phyloP scores from a whole-genome alignment of 1,139 yeast species.

The Hansenula anomala region DNA sequence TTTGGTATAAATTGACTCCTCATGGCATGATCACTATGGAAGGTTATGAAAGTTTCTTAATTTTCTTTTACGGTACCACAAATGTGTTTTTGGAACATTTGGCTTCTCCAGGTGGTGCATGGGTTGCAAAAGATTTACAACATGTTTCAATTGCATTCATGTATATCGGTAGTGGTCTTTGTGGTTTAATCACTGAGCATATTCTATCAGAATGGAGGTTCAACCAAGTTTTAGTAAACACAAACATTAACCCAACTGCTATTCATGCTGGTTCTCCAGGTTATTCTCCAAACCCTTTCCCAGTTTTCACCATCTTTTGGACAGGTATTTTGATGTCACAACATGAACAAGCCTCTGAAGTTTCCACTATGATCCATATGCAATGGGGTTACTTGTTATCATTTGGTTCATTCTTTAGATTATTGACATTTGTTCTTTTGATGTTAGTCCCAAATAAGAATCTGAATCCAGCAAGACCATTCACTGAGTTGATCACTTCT shows the following conservation, averaged over 20 bases:
- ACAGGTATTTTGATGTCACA: slow-evolving; percentile 96
- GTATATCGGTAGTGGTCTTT: slow-evolving; percentile 86
- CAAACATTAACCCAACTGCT: slow-evolving; percentile 21
- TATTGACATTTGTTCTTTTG: slow-evolving; percentile 59
- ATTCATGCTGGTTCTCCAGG: slow-evolving; percentile 56
- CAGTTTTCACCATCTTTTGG: slow-evolving; percentile 90
- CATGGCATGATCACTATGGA: slow-evolving; percentile 74
- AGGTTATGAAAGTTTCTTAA: slow-evolving; percentile 70
- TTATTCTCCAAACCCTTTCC: slow-evolving; percentile 87
- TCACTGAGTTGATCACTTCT: slow-evolving; percentile 75
- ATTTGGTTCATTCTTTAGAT: slow-evolving; percentile 72
- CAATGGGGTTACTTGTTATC: slow-evolving; percentile 91
- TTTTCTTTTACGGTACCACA: slow-evolving; percentile 83
- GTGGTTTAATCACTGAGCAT: slow-evolving; percentile 79
- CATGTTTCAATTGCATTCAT: slow-evolving; percentile 94
- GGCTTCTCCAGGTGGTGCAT: slow-evolving; percentile 66
- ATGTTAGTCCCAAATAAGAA: slow-evolving; percentile 44
- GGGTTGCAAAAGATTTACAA: slow-evolving; percentile 92
- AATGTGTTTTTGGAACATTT: slow-evolving; percentile 88
- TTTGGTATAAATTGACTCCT: slow-evolving; percentile 38
- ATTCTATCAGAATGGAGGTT: slow-evolving; percentile 38
- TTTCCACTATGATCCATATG: slow-evolving; percentile 74
- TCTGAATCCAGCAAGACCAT: slow-evolving; percentile 58
- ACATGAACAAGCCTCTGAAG: slow-evolving; percentile 77
- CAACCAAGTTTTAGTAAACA: slow-evolving; percentile 26